Evolutionary conservation across 169 alveolate species (phyloP).

Genomic region (Hepatocystis sp.): DNA sequence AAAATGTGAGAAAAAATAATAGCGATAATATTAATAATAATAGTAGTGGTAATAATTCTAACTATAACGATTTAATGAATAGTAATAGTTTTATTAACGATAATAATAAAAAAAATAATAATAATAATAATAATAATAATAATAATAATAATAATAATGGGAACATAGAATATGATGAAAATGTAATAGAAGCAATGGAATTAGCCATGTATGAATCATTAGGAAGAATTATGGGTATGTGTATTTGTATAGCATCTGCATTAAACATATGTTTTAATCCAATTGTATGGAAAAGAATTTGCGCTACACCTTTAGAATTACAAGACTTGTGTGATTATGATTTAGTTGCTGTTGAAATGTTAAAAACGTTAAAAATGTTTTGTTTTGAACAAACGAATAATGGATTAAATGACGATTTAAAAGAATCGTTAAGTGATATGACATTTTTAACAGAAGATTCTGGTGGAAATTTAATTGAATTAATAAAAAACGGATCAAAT

Average conservation of each 20-base stretch:
- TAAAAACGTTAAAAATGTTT: conserved; percentile 84
- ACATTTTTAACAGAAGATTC: conserved; percentile 82
- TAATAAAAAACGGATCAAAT: conserved; percentile 84
- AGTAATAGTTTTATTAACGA: too few relatives aligned
- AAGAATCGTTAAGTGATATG: conserved; percentile 80
- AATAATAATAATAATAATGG: conserved; percentile 8
- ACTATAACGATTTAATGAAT: too few relatives aligned
- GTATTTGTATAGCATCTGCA: conserved; percentile 90
- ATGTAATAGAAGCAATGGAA: conserved; percentile 75
- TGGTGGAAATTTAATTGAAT: conserved; percentile 80
- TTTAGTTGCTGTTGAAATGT: conserved; percentile 88
- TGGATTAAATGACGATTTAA: conserved; percentile 65
- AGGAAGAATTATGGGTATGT: conserved; percentile 93
- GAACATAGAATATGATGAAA: conserved; percentile 56
- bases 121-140: conserved; percentile 1
- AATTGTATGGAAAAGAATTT: conserved; percentile 90
- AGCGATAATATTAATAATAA: conserved; percentile 2
- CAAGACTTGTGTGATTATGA: conserved; percentile 88
- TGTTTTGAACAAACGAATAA: conserved; percentile 63
- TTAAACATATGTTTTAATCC: conserved; percentile 90
- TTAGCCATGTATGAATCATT: conserved; percentile 91
- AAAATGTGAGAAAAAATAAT: not conserved
- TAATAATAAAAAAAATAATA: not conserved
- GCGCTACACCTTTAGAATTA: conserved; percentile 76
- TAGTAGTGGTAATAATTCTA: too few relatives aligned